Evolutionary conservation across 208 protist species (phyloP).

Genomic region (Naegleria fowleri): DNA sequence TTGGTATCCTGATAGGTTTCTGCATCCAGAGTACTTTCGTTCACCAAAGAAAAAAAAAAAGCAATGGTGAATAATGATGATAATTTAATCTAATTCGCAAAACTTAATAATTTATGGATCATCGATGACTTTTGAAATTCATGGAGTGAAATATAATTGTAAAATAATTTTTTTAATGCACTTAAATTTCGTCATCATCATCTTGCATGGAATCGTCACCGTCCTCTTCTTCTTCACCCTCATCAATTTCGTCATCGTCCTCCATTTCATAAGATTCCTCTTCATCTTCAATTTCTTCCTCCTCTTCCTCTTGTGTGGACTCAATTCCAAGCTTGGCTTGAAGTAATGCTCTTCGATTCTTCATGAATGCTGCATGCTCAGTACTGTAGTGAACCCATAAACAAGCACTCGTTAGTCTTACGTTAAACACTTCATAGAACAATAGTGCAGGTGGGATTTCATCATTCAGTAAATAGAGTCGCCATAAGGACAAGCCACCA

Average conservation of each 20-base stretch:
- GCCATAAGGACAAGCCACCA: not conserved
- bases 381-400: not conserved
- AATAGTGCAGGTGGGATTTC: not conserved
- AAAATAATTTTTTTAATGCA: not conserved
- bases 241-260: not conserved
- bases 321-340: not conserved
- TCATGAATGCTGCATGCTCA: not conserved
- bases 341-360: not conserved
- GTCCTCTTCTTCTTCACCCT: not conserved
- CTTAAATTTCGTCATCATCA: not conserved
- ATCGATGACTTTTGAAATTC: not conserved
- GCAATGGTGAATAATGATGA: too few relatives aligned
- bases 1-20: not conserved
- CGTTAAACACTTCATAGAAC: not conserved
- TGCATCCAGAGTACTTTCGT: not conserved
- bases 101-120: not conserved
- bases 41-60: too few relatives aligned
- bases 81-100: too few relatives aligned
- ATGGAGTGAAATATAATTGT: not conserved
- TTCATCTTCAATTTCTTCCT: not conserved
- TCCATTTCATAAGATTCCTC: not conserved
- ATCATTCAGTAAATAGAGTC: not conserved
- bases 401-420: not conserved
- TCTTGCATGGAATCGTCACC: not conserved
- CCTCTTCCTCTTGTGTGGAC: not conserved